Evolutionary conservation across 768 basidiomycete species (phyloP), one percentile per base, ranked within the genome.

Genomic region (Mycena amicta): DNA sequence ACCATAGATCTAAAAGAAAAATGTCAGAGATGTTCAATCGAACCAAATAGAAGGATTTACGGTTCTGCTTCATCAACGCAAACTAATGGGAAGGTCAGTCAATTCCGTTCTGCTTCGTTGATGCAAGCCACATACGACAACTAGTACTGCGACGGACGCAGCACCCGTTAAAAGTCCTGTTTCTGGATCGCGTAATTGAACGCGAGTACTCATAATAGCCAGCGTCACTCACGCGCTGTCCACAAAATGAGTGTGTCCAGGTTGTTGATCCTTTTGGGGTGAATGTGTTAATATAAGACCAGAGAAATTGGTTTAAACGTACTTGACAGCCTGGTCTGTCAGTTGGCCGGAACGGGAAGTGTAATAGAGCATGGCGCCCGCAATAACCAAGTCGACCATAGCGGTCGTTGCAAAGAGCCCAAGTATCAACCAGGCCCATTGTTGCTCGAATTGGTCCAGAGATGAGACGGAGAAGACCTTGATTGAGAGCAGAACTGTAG

Each of bases 361-460:
- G 28, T 60, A 63, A 27, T 30, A 63, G 13, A 6, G 27, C 62
- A 64, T 57, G 1, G 56, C 33, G 11, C 46, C 59, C 1, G 56
- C 55, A 18, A 64, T 60, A 18, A 64, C 15, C 25, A 64, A 25
- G 31, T 64, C 59, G 11, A 52, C 56, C 12, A 18, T 52, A 3
- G 53, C 62, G 2, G 58, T 64, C 22, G 56, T 31, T 1, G 47
- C 52, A 26, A 64, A 57, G 13, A 60, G 50, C 4, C 27, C 50
- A 13, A 60, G 52, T 20, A 64, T 54, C 16, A 64, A 41, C 62
- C 62, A 64, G 3, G 8, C 40, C 62, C 62, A 64, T 25, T 64
- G 20, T 5, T 55, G 27, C 31, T 60, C 59, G 28, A 60, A 60
- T 29, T 50, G 33, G 20, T 60, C 59, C 30, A 64, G 15, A 18